Evolutionary conservation across 208 protist genomes (phyloP).

Genomic region (Acanthamoeba lenticulata): DNA sequence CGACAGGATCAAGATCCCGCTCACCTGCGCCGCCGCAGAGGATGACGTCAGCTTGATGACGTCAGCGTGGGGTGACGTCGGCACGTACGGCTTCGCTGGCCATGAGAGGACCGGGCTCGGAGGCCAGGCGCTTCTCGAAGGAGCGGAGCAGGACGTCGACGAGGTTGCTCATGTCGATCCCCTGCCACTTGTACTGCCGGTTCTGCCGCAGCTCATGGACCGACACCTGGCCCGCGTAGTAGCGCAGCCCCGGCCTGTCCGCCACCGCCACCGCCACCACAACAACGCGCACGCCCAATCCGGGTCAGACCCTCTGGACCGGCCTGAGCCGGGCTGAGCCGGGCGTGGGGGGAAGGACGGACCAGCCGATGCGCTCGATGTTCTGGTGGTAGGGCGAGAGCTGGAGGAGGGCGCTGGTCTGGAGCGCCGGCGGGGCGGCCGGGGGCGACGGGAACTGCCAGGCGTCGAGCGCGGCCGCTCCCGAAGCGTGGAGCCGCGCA

Average conservation of each 20-base stretch:
- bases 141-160: conserved; percentile 28
- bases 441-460: not conserved
- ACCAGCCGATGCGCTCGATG: conserved; percentile 53
- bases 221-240: conserved; percentile 51
- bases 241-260: conserved; percentile 14
- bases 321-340: too few relatives aligned
- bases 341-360: not conserved
- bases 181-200: conserved; percentile 56
- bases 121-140: conserved; percentile 17
- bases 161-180: conserved; percentile 37
- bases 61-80: too few relatives aligned
- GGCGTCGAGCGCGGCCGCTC: not conserved
- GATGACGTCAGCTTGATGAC: too few relatives aligned
- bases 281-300: too few relatives aligned
- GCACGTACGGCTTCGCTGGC: not conserved
- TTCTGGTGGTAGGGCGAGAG: conserved; percentile 62
- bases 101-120: not conserved
- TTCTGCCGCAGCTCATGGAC: conserved; percentile 4
- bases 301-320: too few relatives aligned
- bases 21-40: too few relatives aligned
- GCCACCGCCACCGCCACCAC: too few relatives aligned
- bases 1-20: conserved; percentile 11
- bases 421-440: not conserved
- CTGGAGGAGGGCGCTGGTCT: not conserved
- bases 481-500: not conserved